Conservation (phyloP, 2,329 filamentous ascomycete genomes). For the Sclerotinia minor region DNA sequence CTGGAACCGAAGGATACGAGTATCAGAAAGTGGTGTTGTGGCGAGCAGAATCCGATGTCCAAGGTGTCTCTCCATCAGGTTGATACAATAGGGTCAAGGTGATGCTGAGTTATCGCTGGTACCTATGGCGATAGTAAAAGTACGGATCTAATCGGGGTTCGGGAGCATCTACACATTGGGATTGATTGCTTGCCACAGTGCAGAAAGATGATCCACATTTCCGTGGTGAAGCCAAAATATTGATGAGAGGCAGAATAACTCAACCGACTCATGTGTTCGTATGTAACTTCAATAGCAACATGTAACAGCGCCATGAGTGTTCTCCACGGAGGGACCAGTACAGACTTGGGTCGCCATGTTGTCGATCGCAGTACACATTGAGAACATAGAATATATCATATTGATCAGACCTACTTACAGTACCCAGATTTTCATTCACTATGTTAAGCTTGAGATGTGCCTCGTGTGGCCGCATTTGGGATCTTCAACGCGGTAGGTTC, state of each 20-base stretch:
- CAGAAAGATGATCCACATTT: constrained; percentile 62
- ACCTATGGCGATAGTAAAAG: constrained; percentile 38
- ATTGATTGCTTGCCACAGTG: constrained; percentile 51
- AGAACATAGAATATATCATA: constrained; percentile 8
- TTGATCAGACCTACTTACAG: not conserved
- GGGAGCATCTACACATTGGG: constrained; percentile 39
- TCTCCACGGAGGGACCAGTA: constrained; percentile 45
- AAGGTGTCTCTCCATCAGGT: constrained; percentile 37
- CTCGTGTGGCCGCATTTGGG: not conserved
- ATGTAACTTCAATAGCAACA: constrained; percentile 43
- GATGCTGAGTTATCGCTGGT: constrained; percentile 39
- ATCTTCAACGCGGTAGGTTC: constrained; percentile 3
- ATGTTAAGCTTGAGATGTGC: not conserved
- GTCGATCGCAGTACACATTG: not conserved
- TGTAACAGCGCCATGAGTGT: constrained; percentile 50
- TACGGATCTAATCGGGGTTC: constrained; percentile 39
- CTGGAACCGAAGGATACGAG: constrained; percentile 41
- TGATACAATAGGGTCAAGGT: constrained; percentile 34
- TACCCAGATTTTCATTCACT: not conserved
- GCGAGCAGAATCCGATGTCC: constrained; percentile 30
- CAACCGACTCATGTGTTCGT: constrained; percentile 46
- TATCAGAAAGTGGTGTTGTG: constrained; percentile 33
- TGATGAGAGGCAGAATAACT: constrained; percentile 49
- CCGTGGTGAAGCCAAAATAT: constrained; percentile 54
- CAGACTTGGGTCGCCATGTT: constrained; percentile 13